Percentiles rank a stretch among this genome's conserved stretches.
phyloP scores from a whole-genome alignment of 2,329 filamentous ascomycete genomes.

The Fusarium avenaceum region DNA sequence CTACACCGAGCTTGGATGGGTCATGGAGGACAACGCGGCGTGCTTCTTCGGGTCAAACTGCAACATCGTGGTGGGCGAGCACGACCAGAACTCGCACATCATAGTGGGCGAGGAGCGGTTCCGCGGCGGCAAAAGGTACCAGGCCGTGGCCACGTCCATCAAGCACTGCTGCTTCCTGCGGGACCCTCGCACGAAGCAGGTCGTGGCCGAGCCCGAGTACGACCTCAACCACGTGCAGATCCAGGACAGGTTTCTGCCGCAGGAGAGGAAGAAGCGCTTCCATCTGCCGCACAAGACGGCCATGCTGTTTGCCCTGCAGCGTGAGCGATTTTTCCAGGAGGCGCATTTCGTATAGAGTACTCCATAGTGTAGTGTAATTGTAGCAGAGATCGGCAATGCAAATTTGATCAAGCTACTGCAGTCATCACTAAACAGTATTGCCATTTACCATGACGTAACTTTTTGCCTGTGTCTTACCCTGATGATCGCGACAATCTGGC shows the following conservation, averaged over 20 bases:
- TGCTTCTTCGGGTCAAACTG: constrained; percentile 48
- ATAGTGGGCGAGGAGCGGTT: constrained; percentile 48
- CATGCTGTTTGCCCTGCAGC: constrained; percentile 47
- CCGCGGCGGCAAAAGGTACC: constrained; percentile 47
- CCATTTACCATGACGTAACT: constrained; percentile 15
- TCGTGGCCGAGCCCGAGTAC: constrained; percentile 46
- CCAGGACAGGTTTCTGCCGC: constrained; percentile 45
- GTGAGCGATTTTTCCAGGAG: constrained; percentile 50
- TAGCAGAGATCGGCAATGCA: constrained; percentile 4
- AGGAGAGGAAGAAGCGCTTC: constrained; percentile 50
- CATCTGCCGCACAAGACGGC: constrained; percentile 50
- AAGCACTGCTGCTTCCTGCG: constrained; percentile 49
- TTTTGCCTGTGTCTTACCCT: neutral
- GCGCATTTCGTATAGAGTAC: constrained; percentile 36
- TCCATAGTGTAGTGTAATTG: neutral
- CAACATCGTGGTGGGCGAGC: constrained; percentile 48
- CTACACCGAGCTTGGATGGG: constrained; percentile 48
- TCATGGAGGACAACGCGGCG: constrained; percentile 49
- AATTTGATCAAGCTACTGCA: neutral
- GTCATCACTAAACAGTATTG: no score
- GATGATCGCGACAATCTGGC: neutral
- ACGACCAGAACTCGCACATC: constrained; percentile 50
- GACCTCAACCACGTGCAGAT: constrained; percentile 45
- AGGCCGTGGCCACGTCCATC: constrained; percentile 48
- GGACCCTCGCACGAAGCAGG: constrained; percentile 47